These are phyloP conservation scores for Gossypium stocksii DNA, from an alignment of 345 rosid species.

Conservation along the genomic window DNA sequence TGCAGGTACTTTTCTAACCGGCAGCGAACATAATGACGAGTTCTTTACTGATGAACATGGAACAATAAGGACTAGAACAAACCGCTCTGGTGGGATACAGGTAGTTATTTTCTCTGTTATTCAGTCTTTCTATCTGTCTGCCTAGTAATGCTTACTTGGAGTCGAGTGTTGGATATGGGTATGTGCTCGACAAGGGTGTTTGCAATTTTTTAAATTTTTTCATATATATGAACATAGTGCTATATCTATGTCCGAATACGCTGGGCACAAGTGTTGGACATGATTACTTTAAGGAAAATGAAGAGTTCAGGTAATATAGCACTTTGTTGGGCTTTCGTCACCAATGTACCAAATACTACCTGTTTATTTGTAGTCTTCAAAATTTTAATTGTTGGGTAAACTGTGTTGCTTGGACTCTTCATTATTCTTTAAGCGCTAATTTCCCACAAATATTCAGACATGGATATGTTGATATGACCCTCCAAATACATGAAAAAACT, in stretches of 20 bases:
- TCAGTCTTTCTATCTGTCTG: background rate
- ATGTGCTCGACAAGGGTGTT: no score
- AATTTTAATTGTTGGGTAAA: background rate
- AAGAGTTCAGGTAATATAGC: background rate
- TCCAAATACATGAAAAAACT: no score
- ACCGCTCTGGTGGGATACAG: slow-evolving; percentile 96
- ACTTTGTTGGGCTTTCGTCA: background rate
- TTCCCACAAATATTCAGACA: no score
- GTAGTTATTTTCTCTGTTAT: slow-evolving; percentile 21
- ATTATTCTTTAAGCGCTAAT: no score
- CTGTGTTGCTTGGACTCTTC: no score
- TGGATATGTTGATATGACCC: no score
- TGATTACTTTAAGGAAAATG: background rate
- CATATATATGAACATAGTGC: no score
- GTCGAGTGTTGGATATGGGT: background rate
- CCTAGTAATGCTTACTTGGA: no score
- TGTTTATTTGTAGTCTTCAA: background rate
- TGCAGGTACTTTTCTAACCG: slow-evolving; percentile 81
- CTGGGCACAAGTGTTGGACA: no score
- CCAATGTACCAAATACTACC: background rate
- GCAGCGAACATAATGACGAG: slow-evolving; percentile 94
- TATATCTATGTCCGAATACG: no score
- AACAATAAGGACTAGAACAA: slow-evolving; percentile 84
- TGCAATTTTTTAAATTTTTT: no score
- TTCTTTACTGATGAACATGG: slow-evolving; percentile 62